Conservation (phyloP, 2,329 filamentous ascomycete genomes). For the Coniochaeta hoffmannii region DNA sequence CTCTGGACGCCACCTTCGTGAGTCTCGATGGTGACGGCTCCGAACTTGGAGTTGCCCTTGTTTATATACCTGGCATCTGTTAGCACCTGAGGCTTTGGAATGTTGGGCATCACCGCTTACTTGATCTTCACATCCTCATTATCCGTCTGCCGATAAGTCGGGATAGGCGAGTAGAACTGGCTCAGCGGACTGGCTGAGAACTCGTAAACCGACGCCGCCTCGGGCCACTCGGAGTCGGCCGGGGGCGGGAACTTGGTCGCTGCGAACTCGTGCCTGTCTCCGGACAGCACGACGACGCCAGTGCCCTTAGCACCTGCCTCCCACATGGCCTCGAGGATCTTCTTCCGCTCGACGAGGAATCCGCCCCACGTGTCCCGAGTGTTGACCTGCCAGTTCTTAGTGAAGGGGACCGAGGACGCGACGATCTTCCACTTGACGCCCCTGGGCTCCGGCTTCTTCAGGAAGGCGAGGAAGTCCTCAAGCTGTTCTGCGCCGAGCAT, state of each 20-base stretch:
- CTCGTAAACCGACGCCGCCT: constrained; percentile 67
- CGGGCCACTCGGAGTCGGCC: constrained; percentile 52
- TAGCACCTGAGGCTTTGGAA: neutral
- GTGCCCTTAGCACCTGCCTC: constrained; percentile 66
- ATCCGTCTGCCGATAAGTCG: constrained; percentile 76
- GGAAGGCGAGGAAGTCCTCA: constrained; percentile 69
- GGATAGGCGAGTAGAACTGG: constrained; percentile 86
- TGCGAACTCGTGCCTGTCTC: constrained; percentile 95
- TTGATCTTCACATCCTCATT: constrained; percentile 77
- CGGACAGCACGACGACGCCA: constrained; percentile 77
- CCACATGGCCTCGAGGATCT: constrained; percentile 88
- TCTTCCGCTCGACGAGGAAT: constrained; percentile 71
- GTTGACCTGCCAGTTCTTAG: constrained; percentile 93
- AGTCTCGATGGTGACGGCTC: constrained; percentile 70
- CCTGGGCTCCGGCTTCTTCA: constrained; percentile 61
- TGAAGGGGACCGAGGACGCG: constrained; percentile 86
- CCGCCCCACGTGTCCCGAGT: constrained; percentile 90
- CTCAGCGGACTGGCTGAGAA: constrained; percentile 87
- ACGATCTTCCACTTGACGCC: constrained; percentile 93
- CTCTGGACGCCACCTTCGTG: constrained; percentile 58
- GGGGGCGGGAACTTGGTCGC: constrained; percentile 72
- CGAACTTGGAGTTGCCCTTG: constrained; percentile 83
- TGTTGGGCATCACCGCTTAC: constrained; percentile 44
- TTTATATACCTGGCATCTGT: constrained; percentile 59
- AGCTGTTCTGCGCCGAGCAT: constrained; percentile 83